phyloP scores from a whole-genome alignment of 371 early-diverging fungal genomes.

The Cokeromyces recurvatus region DNA sequence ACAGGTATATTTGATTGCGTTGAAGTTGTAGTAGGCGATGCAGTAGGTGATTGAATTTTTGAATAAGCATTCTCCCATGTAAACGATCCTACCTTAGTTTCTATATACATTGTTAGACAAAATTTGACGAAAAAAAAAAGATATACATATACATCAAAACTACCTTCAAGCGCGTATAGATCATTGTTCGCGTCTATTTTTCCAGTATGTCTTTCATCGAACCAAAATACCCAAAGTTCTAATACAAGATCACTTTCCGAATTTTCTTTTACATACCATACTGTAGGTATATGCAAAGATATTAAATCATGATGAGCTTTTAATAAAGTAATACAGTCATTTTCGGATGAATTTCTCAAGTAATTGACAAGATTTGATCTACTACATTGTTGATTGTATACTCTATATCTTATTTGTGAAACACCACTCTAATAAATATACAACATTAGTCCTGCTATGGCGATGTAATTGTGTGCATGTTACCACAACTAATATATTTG shows the following conservation, averaged over 20 bases:
- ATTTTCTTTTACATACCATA: slow-evolving; percentile 24
- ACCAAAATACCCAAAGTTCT: slow-evolving; percentile 50
- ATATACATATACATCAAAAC: no score
- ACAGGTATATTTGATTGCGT: slow-evolving; percentile 22
- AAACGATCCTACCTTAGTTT: slow-evolving; percentile 36
- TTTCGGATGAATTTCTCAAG: slow-evolving; percentile 8
- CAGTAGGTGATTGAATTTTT: slow-evolving; percentile 29
- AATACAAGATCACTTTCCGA: slow-evolving; percentile 10
- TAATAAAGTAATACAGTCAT: slow-evolving; percentile 16
- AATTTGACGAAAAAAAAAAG: not conserved
- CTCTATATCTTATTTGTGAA: slow-evolving; percentile 45
- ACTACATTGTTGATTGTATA: slow-evolving; percentile 26
- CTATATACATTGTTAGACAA: slow-evolving; percentile 8
- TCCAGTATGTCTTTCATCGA: slow-evolving; percentile 44
- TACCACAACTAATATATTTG: slow-evolving; percentile 50
- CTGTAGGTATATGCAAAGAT: slow-evolving; percentile 24
- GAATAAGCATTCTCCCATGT: slow-evolving; percentile 39
- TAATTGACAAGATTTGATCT: slow-evolving; percentile 19
- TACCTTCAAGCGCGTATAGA: slow-evolving; percentile 35
- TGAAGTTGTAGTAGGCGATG: slow-evolving; percentile 23
- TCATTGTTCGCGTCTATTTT: slow-evolving; percentile 29
- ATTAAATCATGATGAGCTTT: slow-evolving; percentile 27
- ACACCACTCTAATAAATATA: slow-evolving; percentile 42
- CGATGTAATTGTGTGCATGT: no score
- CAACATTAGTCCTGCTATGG: no score